Base-by-base conservation (phyloP, 164 flowering plant genomes). In the Liquidambar formosana region DNA sequence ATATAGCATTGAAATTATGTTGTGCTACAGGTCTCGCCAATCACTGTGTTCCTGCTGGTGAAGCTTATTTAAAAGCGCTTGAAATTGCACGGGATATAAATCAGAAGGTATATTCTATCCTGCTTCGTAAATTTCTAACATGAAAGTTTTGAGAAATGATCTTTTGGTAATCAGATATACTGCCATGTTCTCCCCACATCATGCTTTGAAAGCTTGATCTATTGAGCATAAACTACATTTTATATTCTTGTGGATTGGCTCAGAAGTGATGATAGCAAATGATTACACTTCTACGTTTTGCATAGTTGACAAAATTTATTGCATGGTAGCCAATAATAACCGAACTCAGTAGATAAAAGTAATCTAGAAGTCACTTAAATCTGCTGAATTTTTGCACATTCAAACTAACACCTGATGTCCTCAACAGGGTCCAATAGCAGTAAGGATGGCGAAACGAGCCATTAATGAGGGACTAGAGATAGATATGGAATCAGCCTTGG, bases 401-500 rank as follows among this genome's bases (percentile, higher is more conserved):
- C 43, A 19, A 43, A 41, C 27, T 44, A 23, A 51, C 15, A 44
- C 26, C 10, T 57, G 18, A 4, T 61, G 3, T 44, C 43, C 18
- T 60, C 66, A 9, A 44, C 85, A 95, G 99, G 97, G 97, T 71
- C 99, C 99, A 44, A 41, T 95, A 57, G 99, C 97, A 0, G 65
- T 93, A 26, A 81, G 83, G 72, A 84, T 95, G 94, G 99, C 97
- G 4, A 95, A 93, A 62, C 83, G 70, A 67, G 97, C 99, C 43
- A 89, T 95, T 13, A 73, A 88, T 64, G 78, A 79, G 61, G 97
- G 97, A 26, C 19, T 84, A 1, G 96, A 95, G 72, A 61, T 69
- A 51, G 78, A 82, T 43, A 78, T 81, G 65, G 74, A 65, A 6
- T 80, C 96, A 43, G 96, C 83, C 44, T 73, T 91, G 72, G 84